These are phyloP conservation scores for Cladosporium sp. DNA, from an alignment of 2,329 filamentous ascomycete species.

Conservation along the genomic window DNA sequence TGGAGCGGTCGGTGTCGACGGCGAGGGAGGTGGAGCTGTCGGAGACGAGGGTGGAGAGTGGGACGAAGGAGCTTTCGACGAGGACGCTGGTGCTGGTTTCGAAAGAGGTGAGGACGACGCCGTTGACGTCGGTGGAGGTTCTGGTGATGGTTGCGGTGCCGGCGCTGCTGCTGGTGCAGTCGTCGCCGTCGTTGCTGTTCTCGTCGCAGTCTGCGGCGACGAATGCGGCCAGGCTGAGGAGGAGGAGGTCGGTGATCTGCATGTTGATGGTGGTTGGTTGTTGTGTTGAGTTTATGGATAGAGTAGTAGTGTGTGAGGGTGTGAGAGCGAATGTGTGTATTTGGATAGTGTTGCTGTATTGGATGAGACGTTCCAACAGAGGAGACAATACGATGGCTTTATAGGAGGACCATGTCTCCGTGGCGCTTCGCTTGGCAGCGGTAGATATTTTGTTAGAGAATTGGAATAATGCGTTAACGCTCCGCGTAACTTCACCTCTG, in stretches of 20 bases:
- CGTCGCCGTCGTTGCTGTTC: conserved; percentile 18
- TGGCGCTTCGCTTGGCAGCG: neutral
- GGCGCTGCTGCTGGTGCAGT: conserved; percentile 16
- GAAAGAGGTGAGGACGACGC: conserved; percentile 17
- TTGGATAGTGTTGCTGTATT: neutral
- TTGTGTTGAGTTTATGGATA: neutral
- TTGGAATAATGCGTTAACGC: neutral
- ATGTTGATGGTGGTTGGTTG: conserved; percentile 12
- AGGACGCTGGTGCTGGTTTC: conserved; percentile 21
- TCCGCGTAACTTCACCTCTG: conserved; percentile 4
- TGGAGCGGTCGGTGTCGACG: conserved; percentile 15
- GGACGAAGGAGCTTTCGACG: conserved; percentile 21
- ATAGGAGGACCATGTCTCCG: neutral
- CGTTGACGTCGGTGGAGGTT: conserved; percentile 19
- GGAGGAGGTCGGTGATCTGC: conserved; percentile 22
- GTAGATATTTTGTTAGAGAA: neutral
- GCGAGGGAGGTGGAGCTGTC: conserved; percentile 20
- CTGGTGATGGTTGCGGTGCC: neutral
- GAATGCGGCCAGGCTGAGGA: conserved; percentile 22
- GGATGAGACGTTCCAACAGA: neutral
- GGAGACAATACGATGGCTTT: neutral
- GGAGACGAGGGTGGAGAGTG: conserved; percentile 21
- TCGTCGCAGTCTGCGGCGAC: conserved; percentile 23
- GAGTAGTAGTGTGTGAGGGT: neutral
- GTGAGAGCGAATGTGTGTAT: neutral